Evolutionary conservation across 148 eudicot species (phyloP).

Genomic region (Fagopyrum homotropicum): DNA sequence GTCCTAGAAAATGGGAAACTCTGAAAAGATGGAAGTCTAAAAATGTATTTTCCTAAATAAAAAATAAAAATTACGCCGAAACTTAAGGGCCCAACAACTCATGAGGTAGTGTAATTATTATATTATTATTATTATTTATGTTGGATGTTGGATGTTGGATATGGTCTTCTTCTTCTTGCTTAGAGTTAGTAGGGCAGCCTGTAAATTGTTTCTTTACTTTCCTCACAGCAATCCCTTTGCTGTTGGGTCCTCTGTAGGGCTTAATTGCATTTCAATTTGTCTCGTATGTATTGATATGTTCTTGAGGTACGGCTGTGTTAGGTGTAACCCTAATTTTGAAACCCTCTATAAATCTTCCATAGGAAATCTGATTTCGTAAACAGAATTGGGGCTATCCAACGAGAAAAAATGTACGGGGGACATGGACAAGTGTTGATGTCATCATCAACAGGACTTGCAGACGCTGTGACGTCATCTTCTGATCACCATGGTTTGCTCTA

Average conservation of each 20-base stretch:
- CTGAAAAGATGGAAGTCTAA: too few relatives aligned
- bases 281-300: not conserved
- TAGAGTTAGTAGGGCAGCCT: not conserved
- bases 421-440: slow-evolving; percentile 80
- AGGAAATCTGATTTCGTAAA: too few relatives aligned
- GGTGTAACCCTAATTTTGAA: not conserved
- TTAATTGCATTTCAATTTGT: not conserved
- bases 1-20: too few relatives aligned
- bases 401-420: slow-evolving; percentile 62
- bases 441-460: slow-evolving; percentile 27
- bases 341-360: not conserved
- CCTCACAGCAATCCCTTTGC: not conserved
- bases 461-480: slow-evolving; percentile 15
- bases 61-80: not conserved
- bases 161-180: not conserved
- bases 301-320: not conserved
- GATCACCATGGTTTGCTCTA: slow-evolving; percentile 24
- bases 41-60: not conserved
- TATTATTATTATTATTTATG: too few relatives aligned
- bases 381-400: not conserved
- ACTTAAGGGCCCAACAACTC: slow-evolving; percentile 10
- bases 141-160: not conserved
- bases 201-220: not conserved
- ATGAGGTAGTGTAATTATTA: too few relatives aligned
- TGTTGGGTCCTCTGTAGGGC: not conserved